Base-by-base conservation (phyloP, 192 early-diverging fungal species). In the Jimgerdemannia lactiflua region DNA sequence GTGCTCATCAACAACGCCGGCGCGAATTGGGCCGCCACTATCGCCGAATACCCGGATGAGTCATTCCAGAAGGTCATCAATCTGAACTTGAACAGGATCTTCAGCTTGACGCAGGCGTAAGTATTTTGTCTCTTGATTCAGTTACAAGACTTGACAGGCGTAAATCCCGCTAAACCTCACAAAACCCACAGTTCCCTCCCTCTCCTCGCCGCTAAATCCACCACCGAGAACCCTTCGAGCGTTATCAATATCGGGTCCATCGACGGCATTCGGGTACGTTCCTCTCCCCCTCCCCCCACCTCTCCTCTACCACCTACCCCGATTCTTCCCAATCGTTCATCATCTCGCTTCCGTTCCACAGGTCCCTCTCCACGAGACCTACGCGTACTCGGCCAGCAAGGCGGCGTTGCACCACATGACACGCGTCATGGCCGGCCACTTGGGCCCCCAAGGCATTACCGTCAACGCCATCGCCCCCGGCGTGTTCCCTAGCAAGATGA, bases 241-340 rank as follows among this genome's bases (percentile, higher is more conserved):
- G 89, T 98, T n/a, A 97, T 98, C 85, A 98, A 97, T 80, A 93
- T 98, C 78, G 92, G 93, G 4, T 93, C 88, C 3, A 85, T 95
- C 70, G 91, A 92, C 44, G 91, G 92, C 11, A 71, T 91, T 43
- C 84, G 76, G 39, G 49, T 59, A 59, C 6, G 81, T 87, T 43
- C 83, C 89, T 3, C 75, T 44, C 3, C 80, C 74, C 14, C 67
- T 19, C 19, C 67, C 72, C 40, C 17, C 64, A 6, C 0, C 49
- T 59, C 14, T 59, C 14, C 49, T 59, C 49, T 59, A 10, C 14
- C 49, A 10, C 2, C 67, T 39, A 9, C 80, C 10, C 44, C 66
- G 17, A 20, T 3, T 69, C 68, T 69, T 20, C 39, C 41, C 70
- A 14, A 4, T 14, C 3, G 17, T 1, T 73, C 67, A 66, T 65